Base-by-base conservation (phyloP, 306 rosid species). In the Fragaria nilgerrensis region DNA sequence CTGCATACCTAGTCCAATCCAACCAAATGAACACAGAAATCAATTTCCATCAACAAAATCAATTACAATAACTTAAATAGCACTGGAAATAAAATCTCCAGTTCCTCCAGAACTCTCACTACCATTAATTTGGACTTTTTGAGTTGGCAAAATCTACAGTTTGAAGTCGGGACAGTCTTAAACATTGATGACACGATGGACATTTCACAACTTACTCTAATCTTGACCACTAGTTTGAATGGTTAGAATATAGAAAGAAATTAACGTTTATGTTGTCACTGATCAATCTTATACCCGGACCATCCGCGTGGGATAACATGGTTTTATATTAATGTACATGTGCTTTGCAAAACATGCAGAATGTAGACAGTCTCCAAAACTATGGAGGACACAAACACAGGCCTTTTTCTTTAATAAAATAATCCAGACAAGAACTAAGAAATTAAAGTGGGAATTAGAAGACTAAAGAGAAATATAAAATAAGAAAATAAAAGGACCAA, bases 1-100 rank as follows among this genome's bases (percentile, higher is more conserved):
- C 95, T 73, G 86, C 95, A 81, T 90, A 90, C 86, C 94, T 86
- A 64, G 68, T 27, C 23, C 77, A 53, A 70, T 64, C 69, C 67
- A 62, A 25, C 34, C 67, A 7, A 32, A 17, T 12, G 23, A 44
- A 32, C 62, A 49, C 12, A 25, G 37, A 52, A 72, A n/a, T 72
- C 63, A 72, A 32, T 41, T 72, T 72, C 65, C n/a, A n/a, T 50
- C 12, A 52, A 72, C 8, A 25, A 61, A 27, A 20, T 49, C 39
- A 36, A 36, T 36, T 36, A 36, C 39, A 36, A 36, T 4, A 36
- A 36, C 39, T 36, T 36, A 4, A 36, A 45, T 25, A 52, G 7
- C 32, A 69, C 9, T 3, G 55, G n/a, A 14, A 6, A 23, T 29
- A 23, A 13, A 47, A 44, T 9, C 12, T 11, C 10, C 48, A 45